These are phyloP conservation scores for Parafenestella ontariensis DNA, from an alignment of 2,329 filamentous ascomycete genomes.

Conservation along the genomic window DNA sequence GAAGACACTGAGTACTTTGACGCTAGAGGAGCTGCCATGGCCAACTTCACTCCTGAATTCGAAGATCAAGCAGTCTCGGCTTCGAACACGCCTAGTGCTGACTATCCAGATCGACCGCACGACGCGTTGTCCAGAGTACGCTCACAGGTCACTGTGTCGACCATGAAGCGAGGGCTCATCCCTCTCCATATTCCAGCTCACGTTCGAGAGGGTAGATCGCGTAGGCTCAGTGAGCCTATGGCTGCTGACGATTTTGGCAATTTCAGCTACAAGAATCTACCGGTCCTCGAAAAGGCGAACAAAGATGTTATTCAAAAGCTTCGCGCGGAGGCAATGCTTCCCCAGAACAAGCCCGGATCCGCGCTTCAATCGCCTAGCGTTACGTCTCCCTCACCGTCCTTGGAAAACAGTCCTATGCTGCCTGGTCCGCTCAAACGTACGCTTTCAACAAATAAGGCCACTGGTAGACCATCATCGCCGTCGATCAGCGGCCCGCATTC, in stretches of 20 bases:
- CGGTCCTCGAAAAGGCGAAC: conserved; percentile 95
- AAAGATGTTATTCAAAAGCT: conserved; percentile 98
- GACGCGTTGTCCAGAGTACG: conserved; percentile 91
- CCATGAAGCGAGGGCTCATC: conserved; percentile 90
- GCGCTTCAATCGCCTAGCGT: conserved; percentile 52
- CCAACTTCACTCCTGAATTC: conserved; percentile 91
- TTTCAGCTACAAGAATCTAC: conserved; percentile 96
- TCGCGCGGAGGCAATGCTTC: conserved; percentile 84
- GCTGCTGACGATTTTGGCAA: conserved; percentile 91
- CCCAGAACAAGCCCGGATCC: conserved; percentile 60
- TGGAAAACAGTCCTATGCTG: conserved; percentile 86
- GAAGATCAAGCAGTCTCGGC: conserved; percentile 85
- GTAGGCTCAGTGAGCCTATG: conserved; percentile 89
- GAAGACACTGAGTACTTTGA: conserved; percentile 99
- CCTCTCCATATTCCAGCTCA: conserved; percentile 96
- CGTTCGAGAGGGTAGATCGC: conserved; percentile 86
- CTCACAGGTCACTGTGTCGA: conserved; percentile 79
- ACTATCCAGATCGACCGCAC: conserved; percentile 89
- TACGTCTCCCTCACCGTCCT: conserved; percentile 66
- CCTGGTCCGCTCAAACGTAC: conserved; percentile 82
- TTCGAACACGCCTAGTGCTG: conserved; percentile 70
- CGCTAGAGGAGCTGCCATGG: conserved; percentile 84
- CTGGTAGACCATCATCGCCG: conserved; percentile 79
- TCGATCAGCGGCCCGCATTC: conserved; percentile 82
- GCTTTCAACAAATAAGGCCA: conserved; percentile 80